A percentile compares a stretch with the other conserved stretches of the same genome.
These are phyloP conservation scores for Neofusicoccum cordaticola DNA, from an alignment of 2,329 filamentous ascomycete species.

Conservation along the genomic window DNA sequence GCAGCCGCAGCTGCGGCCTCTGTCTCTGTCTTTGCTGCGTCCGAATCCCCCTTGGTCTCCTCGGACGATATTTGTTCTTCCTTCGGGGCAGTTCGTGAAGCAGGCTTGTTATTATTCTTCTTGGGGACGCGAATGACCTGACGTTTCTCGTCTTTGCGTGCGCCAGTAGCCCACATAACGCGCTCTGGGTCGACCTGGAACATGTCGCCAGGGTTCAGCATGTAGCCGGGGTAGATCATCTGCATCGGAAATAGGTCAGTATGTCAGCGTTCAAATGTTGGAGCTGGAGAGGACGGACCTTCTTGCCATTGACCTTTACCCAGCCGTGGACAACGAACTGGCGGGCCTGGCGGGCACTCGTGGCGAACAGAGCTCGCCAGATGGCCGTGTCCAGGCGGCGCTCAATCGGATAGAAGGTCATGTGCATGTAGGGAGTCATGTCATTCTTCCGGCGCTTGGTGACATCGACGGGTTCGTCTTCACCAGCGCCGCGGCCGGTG, in stretches of 20 bases:
- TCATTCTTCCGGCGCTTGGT: slow-evolving; percentile 22
- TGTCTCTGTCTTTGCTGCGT: slow-evolving; percentile 52
- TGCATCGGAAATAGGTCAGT: slow-evolving; percentile 34
- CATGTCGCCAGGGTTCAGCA: slow-evolving; percentile 95
- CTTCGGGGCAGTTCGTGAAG: slow-evolving; percentile 15
- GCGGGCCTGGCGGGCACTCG: slow-evolving; percentile 85
- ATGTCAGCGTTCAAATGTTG: slow-evolving; percentile 18
- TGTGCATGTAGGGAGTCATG: slow-evolving; percentile 87
- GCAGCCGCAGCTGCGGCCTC: slow-evolving; percentile 23
- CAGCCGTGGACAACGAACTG: slow-evolving; percentile 92
- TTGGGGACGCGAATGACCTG: slow-evolving; percentile 18
- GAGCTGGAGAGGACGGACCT: slow-evolving; percentile 53
- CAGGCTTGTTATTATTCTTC: slow-evolving; percentile 23
- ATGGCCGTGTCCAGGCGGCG: slow-evolving; percentile 90
- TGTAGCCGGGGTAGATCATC: slow-evolving; percentile 91
- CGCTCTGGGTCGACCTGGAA: slow-evolving; percentile 91
- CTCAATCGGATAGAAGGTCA: slow-evolving; percentile 91
- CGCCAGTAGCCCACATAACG: slow-evolving; percentile 84
- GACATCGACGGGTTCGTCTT: slow-evolving; percentile 27
- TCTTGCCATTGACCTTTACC: slow-evolving; percentile 95
- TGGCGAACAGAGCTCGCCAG: slow-evolving; percentile 90
- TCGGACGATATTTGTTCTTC: slow-evolving; percentile 27
- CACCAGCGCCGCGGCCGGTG: slow-evolving; percentile 76
- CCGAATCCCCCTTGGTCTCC: slow-evolving; percentile 41
- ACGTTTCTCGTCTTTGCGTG: slow-evolving; percentile 54